Evolutionary conservation across 2,329 filamentous ascomycete species (phyloP), one percentile per base, ranked within the genome.

Genomic region (Pleoardoris graminearum): DNA sequence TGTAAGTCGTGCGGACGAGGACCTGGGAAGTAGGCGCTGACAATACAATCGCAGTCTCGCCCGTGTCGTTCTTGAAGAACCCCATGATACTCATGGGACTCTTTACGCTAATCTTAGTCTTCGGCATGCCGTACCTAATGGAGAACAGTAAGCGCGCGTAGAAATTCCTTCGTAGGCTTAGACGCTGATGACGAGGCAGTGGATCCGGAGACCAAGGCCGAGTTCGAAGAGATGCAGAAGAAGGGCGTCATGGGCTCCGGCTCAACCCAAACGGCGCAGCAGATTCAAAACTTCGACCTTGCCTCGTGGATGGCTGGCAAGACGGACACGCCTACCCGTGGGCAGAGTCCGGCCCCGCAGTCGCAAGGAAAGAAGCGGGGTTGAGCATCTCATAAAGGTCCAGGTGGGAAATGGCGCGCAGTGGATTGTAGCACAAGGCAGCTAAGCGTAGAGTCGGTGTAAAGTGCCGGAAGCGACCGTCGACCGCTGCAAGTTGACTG

Each of bases 31-130:
- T 30, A 23, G 11, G 11, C 17, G 25, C 11, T 32, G 36, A 45
- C 39, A 50, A 62, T 73, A 72, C 57, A 53, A 14, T 17, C 37
- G 17, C 60, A 91, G 88, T 93, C 76, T 90, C 87, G 16, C 81
- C 92, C n/a, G 68, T 97, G 51, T 84, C 83, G 53, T 86, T 97
- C 50, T 80, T 97, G 65, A 94, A 94, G 79, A 96, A 90, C 70
- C 94, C 94, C 3, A 97, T 97, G 91, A 97, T 97, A 59, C 82
- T 99, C 55, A 88, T 99, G 79, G 91, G 88, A 4, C 76, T 96
- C 29, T 85, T 94, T 33, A 91, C 87, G 56, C 85, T 97, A 79
- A 86, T 78, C 4, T 79, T 97, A 60, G 91, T 96, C 58, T 82
- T 97, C 65, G 92, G 92, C 61, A 90, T 97, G 89, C 94, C 94